Base-by-base conservation (phyloP, 2,329 filamentous ascomycete species). In the Paraphoma sp. region DNA sequence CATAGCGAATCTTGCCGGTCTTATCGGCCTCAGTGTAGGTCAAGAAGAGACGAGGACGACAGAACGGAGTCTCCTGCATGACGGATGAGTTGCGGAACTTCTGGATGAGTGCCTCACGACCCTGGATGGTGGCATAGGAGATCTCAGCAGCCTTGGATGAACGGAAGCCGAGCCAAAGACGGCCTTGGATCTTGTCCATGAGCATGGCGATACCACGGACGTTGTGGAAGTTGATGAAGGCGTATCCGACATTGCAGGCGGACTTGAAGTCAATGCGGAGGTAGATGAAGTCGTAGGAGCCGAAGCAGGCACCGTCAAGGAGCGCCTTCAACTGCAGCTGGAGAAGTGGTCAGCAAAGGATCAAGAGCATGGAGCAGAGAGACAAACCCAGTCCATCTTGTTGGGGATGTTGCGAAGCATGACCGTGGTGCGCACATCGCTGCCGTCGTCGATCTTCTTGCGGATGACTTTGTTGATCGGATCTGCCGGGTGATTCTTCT, bases 1-100 rank as follows among this genome's bases (percentile, higher is more conserved):
- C 84, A 53, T 86, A 71, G 79, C 63, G 62, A 29, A 63, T 43
- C 28, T 62, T 59, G 18, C 57, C 46, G 40, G 81, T 56, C 75
- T 75, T 2, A 78, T 82, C 4, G 49, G 81, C 79, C 8, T 81
- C 80, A 31, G 71, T 74, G 18, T 77, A 72, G 41, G 84, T 83
- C 58, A 81, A 79, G 76, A 85, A 89, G 5, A 76, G 51, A 41
- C 96, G 96, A 0, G 95, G 95, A 0, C 92, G 88, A 69, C 92
- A 96, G 50, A 89, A 87, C 0, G 87, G 82, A 10, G 88, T 86
- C 77, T 98, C 93, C 0, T 94, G 82, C 92, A 98, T 97, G 30
- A 99, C 93, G 0, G 92, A 94, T 40, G 92, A 97, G 80, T 99
- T 99, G 36, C 95, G 89, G 72, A 99, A 99, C 73, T 98, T 97